Evolutionary conservation across 768 basidiomycete species (phyloP).

Genomic region (Podaxis pistillaris): DNA sequence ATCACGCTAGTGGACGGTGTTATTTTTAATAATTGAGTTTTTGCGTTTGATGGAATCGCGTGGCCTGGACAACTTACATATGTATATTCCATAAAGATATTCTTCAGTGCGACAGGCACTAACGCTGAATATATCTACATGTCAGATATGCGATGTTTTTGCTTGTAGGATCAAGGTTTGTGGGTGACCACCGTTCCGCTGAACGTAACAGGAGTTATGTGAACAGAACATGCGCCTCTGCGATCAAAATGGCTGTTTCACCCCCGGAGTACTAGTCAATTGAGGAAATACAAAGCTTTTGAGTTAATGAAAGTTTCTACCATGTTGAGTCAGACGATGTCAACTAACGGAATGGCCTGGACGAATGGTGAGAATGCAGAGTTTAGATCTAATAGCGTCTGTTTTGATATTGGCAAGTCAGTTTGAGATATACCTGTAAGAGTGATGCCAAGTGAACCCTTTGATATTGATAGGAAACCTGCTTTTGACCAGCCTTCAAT

Average conservation of each 20-base stretch:
- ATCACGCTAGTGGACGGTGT: neutral
- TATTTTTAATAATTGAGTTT: neutral
- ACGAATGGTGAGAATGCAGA: neutral
- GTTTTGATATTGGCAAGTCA: neutral
- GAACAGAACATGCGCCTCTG: neutral
- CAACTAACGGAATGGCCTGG: neutral
- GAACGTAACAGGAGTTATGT: neutral
- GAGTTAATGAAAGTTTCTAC: neutral
- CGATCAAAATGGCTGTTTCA: neutral
- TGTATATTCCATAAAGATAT: neutral
- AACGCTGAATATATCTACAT: neutral
- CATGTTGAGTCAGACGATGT: neutral
- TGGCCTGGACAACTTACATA: neutral
- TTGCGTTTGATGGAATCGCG: neutral
- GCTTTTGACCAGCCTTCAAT: neutral
- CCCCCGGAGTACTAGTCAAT: neutral
- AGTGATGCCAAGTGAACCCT: neutral
- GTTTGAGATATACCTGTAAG: neutral
- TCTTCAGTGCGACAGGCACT: neutral
- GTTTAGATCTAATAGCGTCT: neutral
- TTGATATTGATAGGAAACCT: neutral
- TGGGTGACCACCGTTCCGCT: neutral
- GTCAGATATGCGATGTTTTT: neutral
- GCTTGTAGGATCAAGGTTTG: neutral
- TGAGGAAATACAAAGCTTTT: neutral